These are phyloP conservation scores for Dactylella cylindrospora DNA, from an alignment of 2,329 filamentous ascomycete genomes.

Conservation along the genomic window DNA sequence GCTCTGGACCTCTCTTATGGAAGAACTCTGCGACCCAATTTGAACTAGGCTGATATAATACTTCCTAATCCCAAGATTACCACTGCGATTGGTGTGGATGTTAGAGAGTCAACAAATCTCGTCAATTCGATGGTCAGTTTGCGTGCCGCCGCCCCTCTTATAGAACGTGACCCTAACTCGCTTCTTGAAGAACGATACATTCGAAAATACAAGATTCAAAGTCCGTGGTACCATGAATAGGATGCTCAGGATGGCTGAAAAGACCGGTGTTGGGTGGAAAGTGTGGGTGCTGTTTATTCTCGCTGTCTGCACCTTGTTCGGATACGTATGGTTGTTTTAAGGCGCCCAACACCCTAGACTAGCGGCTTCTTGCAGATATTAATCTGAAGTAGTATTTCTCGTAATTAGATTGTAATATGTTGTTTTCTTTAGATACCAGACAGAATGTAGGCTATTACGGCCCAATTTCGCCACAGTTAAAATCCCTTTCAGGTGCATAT, in stretches of 20 bases:
- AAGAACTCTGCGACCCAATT: no score
- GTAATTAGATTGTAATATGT: no score
- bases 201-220: constrained; percentile 78
- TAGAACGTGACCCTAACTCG: background rate
- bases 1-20: constrained; percentile 52
- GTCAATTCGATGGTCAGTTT: constrained; percentile 73
- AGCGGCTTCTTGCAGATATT: no score
- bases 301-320: constrained; percentile 78
- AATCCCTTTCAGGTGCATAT: no score
- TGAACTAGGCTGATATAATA: no score
- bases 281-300: constrained; percentile 89
- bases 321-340: constrained; percentile 89
- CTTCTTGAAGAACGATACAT: constrained; percentile 68
- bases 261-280: constrained; percentile 92
- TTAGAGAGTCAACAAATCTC: constrained; percentile 81
- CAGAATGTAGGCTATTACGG: no score
- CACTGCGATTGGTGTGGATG: constrained; percentile 89
- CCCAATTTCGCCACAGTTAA: no score
- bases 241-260: constrained; percentile 93
- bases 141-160: background rate
- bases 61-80: constrained; percentile 67
- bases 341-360: no score
- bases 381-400: no score
- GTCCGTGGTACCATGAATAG: constrained; percentile 92
- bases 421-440: no score